Conservation (phyloP, 129 eudicot species). For the Flaveria bidentis region DNA sequence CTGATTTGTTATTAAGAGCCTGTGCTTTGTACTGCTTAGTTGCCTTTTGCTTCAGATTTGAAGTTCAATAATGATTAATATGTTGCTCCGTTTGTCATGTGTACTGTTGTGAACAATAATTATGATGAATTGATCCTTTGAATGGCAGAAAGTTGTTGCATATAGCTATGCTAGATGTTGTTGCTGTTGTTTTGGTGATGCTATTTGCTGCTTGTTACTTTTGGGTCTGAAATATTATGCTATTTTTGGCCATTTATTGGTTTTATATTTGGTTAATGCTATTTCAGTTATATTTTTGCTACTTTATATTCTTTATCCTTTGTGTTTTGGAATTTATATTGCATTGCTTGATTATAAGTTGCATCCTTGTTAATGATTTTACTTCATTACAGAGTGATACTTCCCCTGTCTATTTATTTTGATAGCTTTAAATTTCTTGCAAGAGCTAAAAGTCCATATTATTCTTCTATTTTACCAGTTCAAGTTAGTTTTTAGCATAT, state of each 20-base stretch:
- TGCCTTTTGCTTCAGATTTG: constrained; percentile 25
- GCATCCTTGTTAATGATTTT: not conserved
- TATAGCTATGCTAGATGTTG: not conserved
- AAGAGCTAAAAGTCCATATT: not conserved
- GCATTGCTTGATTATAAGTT: not conserved
- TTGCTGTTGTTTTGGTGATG: constrained; percentile 16
- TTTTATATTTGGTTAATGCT: not conserved
- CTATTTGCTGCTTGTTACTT: constrained; percentile 14
- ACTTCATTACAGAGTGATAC: not conserved
- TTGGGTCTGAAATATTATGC: constrained; percentile 9
- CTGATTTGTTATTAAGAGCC: constrained; percentile 1
- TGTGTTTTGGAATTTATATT: not conserved
- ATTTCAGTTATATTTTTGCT: not conserved
- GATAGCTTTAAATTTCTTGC: not conserved
- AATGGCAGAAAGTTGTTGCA: not conserved
- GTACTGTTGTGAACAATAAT: not conserved
- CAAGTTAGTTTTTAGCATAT: not conserved
- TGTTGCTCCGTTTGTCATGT: not conserved
- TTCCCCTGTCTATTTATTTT: not conserved
- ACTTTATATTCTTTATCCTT: not conserved
- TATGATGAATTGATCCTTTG: constrained; percentile 4
- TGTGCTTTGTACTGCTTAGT: constrained; percentile 10
- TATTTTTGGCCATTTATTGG: not conserved
- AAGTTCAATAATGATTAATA: constrained; percentile 14
- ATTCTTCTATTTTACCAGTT: not conserved